Evolutionary conservation across 2,329 filamentous ascomycete species (phyloP), one percentile per base, ranked within the genome.

Genomic region (Neoscytalidium dimidiatum): DNA sequence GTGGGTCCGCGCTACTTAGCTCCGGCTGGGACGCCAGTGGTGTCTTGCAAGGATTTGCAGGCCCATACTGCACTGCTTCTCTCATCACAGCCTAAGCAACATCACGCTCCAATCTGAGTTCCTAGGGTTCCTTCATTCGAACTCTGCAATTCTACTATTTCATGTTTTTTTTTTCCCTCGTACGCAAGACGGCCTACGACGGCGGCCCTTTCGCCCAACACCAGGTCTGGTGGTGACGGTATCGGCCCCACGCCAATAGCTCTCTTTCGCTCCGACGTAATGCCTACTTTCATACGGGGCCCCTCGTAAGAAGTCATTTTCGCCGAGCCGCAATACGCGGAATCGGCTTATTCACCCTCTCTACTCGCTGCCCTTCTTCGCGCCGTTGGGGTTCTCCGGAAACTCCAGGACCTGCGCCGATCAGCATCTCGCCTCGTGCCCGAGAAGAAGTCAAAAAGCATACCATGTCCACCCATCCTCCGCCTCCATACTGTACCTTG

Each of bases 401-500:
- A 62, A 62, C 21, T 23, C 58, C 29, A 62, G 21, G 29, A 62
- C 58, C 58, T 62, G 58, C 21, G 14, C 11, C 2, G 31, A 21
- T 49, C 33, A 62, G 58, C 61, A 26, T 26, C 61, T 48, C 26
- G 31, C 28, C 46, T 33, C 23, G 21, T 21, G 48, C 17, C 23
- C 21, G 48, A 8, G 6, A n/a, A 3, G 14, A n/a, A 26, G 11
- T 19, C 3, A 17, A 62, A 33, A 11, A 41, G 38, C 44, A 76
- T 75, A 93, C 90, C 91, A 97, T 88, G 74, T 95, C 89, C 70
- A 87, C 84, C 92, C 93, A 97, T 19, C 87, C 89, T 33, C 92
- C 91, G 41, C 92, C 92, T 21, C 89, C 90, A 78, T 92, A 93
- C 65, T 85, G 82, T 58, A 87, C 89, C 66, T 85, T 80, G 75